Base-by-base conservation (phyloP, 2,329 filamentous ascomycete genomes). In the Cladorrhinum sp. region DNA sequence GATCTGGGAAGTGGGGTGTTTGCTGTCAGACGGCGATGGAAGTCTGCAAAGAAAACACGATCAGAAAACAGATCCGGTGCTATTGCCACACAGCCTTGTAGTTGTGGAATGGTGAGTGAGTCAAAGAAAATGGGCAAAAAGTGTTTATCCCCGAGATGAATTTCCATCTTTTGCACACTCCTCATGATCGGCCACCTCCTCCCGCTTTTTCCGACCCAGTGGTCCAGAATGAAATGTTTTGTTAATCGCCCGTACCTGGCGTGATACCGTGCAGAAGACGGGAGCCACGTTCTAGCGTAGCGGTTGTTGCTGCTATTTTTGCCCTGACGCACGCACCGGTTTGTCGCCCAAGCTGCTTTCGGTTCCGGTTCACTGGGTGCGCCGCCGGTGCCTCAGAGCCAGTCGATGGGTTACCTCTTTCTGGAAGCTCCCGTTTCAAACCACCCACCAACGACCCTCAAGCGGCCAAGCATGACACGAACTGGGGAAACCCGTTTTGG, bases 331-430 rank as follows among this genome's bases (percentile, higher is more conserved):
- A 28, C n/a, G n/a, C n/a, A 55, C 9, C 61, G 65, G 62, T 62
- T 56, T 54, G 46, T 50, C 54, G 28, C 30, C 42, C 3, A 46
- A 46, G 42, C 48, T n/a, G 33, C 51, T 58, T 33, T 67, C 61
- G 62, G 65, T 33, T 66, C 65, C 65, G 60, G 53, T 30, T 56
- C 55, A 53, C 56, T 65, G 62, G 65, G 58, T 64, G 62, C 26
- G 60, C 57, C 59, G 53, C 58, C 56, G 42, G 62, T 54, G 56
- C 60, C 60, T 59, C 61, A 30, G 50, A 57, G 61, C 61, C 60
- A 62, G 50, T 62, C 63, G 61, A 21, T 46, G 42, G 42, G 64
- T 59, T 62, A 18, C 58, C 61, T 64, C 62, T 59, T 24, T 49
- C 36, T 48, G 50, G 26, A 18, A 56, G 50, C 3, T 52, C 33